Base-by-base conservation (phyloP, 441 rosid genomes). In the Aleurites moluccanus region DNA sequence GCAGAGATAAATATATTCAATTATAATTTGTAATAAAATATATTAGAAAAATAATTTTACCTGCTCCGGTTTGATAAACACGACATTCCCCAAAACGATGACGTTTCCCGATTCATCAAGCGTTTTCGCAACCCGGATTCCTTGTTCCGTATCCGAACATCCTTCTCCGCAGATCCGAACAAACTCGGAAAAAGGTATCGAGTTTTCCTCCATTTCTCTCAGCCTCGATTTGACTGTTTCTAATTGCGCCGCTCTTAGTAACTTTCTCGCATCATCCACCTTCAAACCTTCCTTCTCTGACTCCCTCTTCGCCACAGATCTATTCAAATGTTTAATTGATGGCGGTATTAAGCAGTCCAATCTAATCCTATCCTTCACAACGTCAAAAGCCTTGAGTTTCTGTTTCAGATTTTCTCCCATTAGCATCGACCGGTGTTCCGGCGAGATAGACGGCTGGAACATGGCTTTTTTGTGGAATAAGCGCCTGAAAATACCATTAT, bases 21-120 rank as follows among this genome's bases (percentile, higher is more conserved):
- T 16, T 2, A 49, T 38, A 15, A 50, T 0, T 21, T 2, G 18
- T 23, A 56, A 66, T 16, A 47, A 10, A n/a, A 18, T 52, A 13
- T 40, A 18, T 8, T 25, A 30, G 35, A 47, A 65, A 28, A 23
- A 14, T 56, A 25, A 45, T 77, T 78, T 47, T 86, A 93, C 98
- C 99, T 91, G 89, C 18, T 93, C 96, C 0, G 98, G 95, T 42
- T 81, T 82, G 18, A 95, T 82, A 70, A 91, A 85, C 67, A 90
- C 99, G 21, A 77, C 75, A 42, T 88, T 83, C 56, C 97, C 95
- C 62, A 93, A 44, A 2, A 95, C 91, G 77, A 95, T 81, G 60
- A 93, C 99, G 74, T 77, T 82, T n/a, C 95, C 96, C 0, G 96
- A 89, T 67, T 93, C 94, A 33, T 93, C 97, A 0, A 95, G 87